phyloP scores from a whole-genome alignment of 306 rosid genomes.

The Gillenia trifoliata region DNA sequence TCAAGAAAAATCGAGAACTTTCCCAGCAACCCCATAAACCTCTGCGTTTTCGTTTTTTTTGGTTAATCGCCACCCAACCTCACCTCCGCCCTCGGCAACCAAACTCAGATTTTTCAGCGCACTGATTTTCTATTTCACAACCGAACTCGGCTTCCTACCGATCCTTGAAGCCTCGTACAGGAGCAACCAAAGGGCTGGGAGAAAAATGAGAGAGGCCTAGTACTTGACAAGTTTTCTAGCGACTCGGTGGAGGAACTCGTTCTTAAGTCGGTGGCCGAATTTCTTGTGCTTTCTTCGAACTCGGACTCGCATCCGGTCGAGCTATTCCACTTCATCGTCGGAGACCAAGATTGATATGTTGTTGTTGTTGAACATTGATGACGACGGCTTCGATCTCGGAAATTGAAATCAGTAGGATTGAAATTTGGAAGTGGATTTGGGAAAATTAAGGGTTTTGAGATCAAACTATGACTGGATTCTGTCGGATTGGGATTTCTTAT shows the following conservation, averaged over 20 bases:
- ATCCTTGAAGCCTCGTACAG: constrained; percentile 55
- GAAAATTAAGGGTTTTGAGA: background rate
- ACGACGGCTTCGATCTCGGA: background rate
- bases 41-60: too few relatives aligned
- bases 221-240: constrained; percentile 45
- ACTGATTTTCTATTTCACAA: constrained; percentile 5
- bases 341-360: constrained; percentile 56
- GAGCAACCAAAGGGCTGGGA: constrained; percentile 51
- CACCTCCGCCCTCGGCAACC: constrained; percentile 16
- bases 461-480: background rate
- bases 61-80: constrained; percentile 31
- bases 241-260: constrained; percentile 32
- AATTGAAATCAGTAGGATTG: background rate
- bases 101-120: background rate
- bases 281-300: constrained; percentile 75
- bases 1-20: too few relatives aligned
- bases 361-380: constrained; percentile 51
- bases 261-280: constrained; percentile 32
- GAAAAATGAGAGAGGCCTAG: constrained; percentile 61
- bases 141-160: constrained; percentile 31
- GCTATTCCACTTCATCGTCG: constrained; percentile 75
- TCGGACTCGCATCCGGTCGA: constrained; percentile 62
- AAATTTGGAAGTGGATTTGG: background rate
- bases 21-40: too few relatives aligned
- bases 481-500: constrained; percentile 9